Evolutionary conservation across 805 yeast species (phyloP), one percentile per base, ranked within the genome.

Genomic region (Wickerhamomyces queroliae): DNA sequence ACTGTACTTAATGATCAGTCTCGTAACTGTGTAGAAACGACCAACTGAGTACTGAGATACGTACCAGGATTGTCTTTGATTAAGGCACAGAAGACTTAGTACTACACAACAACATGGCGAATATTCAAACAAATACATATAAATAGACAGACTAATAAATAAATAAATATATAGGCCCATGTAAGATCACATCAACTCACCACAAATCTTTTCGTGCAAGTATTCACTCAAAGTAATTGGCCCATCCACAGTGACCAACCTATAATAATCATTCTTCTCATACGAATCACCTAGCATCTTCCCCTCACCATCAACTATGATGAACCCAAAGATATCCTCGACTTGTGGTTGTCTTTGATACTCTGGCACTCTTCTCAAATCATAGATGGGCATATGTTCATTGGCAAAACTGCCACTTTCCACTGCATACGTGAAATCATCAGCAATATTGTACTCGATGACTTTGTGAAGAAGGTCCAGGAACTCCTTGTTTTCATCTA

Each of bases 301-400:
- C 1, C 86, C 84, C 3, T 67, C 53, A 2, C 45, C 58, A 45
- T 73, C 73, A 3, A 85, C 83, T 45, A 71, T 70, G 9, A 84
- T 79, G 50, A 80, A 82, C 1, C 95, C 95, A 37, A 78, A 66
- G 2, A 78, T 76, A 48, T 82, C 83, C 44, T 82, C 86, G 8
- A 82, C 72, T 17, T 80, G 83, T 1, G 91, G 87, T 12, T 71
- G 73, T 47, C 93, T 67, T 25, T 81, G 82, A 44, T 72, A 76
- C 18, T 72, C 63, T 1, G 91, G 88, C 1, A 76, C 69, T 35
- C 70, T 74, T 42, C 93, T 67, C 44, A 80, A 67, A 55, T 85
- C 95, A 48, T 75, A 81, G 33, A 86, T 73, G 7, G 89, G 87
- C 81, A 83, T 75, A 56, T 62, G 78, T 0, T 72, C 62, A 17